Percentiles rank a stretch among this genome's conserved stretches.
Conservation (phyloP, 441 rosid species). For the Erodium moschatum region DNA sequence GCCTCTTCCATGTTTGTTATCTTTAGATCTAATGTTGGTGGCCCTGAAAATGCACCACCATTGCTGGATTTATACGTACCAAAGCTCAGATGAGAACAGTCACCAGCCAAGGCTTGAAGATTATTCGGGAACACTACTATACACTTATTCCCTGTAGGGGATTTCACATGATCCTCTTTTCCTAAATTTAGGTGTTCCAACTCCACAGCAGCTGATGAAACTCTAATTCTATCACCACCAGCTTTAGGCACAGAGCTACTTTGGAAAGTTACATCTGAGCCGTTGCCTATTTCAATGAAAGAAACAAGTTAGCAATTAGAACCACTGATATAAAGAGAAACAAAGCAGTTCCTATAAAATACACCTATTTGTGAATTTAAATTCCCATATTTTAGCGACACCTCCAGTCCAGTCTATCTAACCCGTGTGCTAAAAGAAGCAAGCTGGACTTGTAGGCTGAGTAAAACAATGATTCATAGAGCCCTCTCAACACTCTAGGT, state of each 20-base stretch:
- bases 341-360: not conserved
- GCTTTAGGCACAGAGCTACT: constrained; percentile 21
- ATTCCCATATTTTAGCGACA: not conserved
- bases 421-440: not conserved
- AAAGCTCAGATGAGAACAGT: constrained; percentile 44
- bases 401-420: not conserved
- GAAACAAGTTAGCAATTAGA: constrained; percentile 11
- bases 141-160: constrained; percentile 21
- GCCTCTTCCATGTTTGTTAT: constrained; percentile 19
- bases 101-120: constrained; percentile 38
- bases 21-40: constrained; percentile 19
- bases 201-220: constrained; percentile 26
- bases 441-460: not conserved
- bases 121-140: constrained; percentile 37
- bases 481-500: not conserved
- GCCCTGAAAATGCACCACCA: constrained; percentile 16
- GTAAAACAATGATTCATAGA: not conserved
- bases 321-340: not conserved
- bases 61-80: constrained; percentile 40
- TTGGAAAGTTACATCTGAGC: constrained; percentile 16
- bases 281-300: constrained; percentile 20
- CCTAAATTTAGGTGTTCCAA: constrained; percentile 30
- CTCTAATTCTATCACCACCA: constrained; percentile 20
- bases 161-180: constrained; percentile 20
- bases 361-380: not conserved